Evolutionary conservation across 2,329 filamentous ascomycete species (phyloP), one percentile per base, ranked within the genome.

Genomic region (Leptoxyphium fumago): DNA sequence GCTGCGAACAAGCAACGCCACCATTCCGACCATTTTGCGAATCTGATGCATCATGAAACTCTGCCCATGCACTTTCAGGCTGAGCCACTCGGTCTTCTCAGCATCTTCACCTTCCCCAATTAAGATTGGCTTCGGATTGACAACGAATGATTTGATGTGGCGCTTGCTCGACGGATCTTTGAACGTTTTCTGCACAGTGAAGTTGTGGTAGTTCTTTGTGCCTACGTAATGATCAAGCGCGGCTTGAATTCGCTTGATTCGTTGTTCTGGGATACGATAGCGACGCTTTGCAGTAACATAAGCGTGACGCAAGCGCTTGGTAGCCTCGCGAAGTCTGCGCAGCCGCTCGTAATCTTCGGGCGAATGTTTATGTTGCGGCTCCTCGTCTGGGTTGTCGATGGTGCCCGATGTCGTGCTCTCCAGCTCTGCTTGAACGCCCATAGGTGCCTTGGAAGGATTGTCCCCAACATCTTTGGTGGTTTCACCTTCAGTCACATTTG

Each of bases 11-110:
- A 89, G 71, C 47, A 98, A 71, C 29, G 85, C 78, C 8, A 79
- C 85, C 82, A 98, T 87, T 45, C 84, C 86, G 13, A 98, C 85
- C 91, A 98, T 96, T 67, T 96, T 98, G 57, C 91, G 82, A 64
- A 98, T 98, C 68, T 98, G 91, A 64, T 98, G 91, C 91, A 98
- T 98, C 91, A 98, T 98, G 73, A 98, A 98, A 58, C 82, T 89
- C 65, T 98, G 91, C 0, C 91, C 91, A 64, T 98, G 91, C 18
- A 98, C 88, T 61, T 94, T 94, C 52, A 96, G 72, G 38, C 83
- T 91, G 4, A 98, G 72, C 91, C 91, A 98, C 68, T 98, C 84
- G 1, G 87, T 95, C 58, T 89, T 80, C 14, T 58, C 52, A n/a
- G 51, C 52, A 32, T 59, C 57, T 17, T 13, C 13, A 1, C 54